Conservation (phyloP, 306 rosid species). For the Ormosia emarginata region DNA sequence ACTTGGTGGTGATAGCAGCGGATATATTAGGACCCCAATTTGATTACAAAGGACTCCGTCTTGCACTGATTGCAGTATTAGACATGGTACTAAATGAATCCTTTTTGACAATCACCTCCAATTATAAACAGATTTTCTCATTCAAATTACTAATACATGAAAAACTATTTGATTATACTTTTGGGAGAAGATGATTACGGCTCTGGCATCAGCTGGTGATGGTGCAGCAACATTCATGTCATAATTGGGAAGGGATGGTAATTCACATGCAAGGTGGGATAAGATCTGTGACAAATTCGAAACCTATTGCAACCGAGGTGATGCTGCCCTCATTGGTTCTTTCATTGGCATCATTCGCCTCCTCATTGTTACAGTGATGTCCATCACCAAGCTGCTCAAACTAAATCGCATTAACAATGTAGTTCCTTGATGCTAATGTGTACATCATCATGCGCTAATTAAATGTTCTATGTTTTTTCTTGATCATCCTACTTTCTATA, state of each 20-base stretch:
- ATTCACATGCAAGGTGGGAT: constrained; percentile 80
- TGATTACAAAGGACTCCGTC: constrained; percentile 52
- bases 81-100: constrained; percentile 56
- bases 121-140: background rate
- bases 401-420: constrained; percentile 16
- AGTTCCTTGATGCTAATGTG: background rate
- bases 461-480: background rate
- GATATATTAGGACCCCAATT: constrained; percentile 42
- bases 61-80: constrained; percentile 56
- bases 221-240: constrained; percentile 88
- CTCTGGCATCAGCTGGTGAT: constrained; percentile 55
- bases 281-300: constrained; percentile 78
- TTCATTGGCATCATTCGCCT: constrained; percentile 56
- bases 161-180: background rate
- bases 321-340: constrained; percentile 59
- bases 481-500: background rate
- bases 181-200: constrained; percentile 44
- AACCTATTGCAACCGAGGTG: constrained; percentile 52
- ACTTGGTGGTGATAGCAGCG: constrained; percentile 47
- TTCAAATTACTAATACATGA: background rate
- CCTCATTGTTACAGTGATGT: constrained; percentile 44
- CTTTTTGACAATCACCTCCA: background rate
- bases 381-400: constrained; percentile 58
- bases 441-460: background rate
- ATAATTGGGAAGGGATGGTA: constrained; percentile 73